Base-by-base conservation (phyloP, 2,329 filamentous ascomycete species). In the Cryphonectria nitschkei region DNA sequence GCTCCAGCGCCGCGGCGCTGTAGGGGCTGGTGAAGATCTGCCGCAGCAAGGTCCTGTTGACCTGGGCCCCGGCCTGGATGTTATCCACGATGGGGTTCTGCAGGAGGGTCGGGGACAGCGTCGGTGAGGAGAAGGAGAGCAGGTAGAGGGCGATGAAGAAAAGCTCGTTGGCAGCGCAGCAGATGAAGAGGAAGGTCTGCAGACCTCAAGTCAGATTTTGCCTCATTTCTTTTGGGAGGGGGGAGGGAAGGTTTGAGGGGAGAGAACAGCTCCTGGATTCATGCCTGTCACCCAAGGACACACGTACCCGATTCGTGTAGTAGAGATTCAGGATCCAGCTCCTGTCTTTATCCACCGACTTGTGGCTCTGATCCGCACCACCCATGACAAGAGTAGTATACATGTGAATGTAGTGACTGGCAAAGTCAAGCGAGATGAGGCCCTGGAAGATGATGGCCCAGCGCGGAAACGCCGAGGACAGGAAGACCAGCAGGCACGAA, bases 321-420 rank as follows among this genome's bases (percentile, higher is more conserved):
- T 99, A 99, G 70, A 97, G 85, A 82, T 97, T 96, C 80, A 99
- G 84, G 71, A 98, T 86, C 89, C 91, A 93, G 84, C 93, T 97
- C 80, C 94, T 87, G 79, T 89, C 93, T 82, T 92, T 91, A 79
- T 97, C 94, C 67, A 99, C 91, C 76, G 93, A 95, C 89, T 99
- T 99, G 85, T 99, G 96, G 84, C 94, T 91, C 74, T 83, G 93
- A 76, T 90, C 88, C 68, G 89, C 87, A 68, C 93, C 94, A 68
- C 92, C 94, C 89, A 97, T 96, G 74, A 91, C 91, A 77, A 98
- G 85, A 0, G 94, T 97, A 16, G 95, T 93, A 80, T 97, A 98
- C 96, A 99, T 99, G 84, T 99, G 96, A 86, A 98, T 95, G 80
- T 98, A 99, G 82, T 99, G 96, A 80, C 94, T 97, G 39, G 96